Conservation (phyloP, 2,329 filamentous ascomycete genomes). For the Fusarium cyanostomum region DNA sequence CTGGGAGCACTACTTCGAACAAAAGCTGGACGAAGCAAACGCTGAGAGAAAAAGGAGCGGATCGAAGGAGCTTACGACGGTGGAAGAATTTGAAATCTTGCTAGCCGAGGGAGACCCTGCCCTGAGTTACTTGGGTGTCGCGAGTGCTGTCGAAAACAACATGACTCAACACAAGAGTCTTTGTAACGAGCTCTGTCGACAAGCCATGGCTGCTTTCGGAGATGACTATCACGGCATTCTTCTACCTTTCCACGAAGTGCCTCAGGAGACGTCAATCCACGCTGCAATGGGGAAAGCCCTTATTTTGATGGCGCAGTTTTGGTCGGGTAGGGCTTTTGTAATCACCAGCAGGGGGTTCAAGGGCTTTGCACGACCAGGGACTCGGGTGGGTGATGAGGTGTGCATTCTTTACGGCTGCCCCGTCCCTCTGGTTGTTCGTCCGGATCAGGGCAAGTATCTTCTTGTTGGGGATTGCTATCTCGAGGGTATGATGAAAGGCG, state of each 20-base stretch:
- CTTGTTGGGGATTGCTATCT: neutral
- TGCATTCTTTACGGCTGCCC: neutral
- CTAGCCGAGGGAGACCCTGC: neutral
- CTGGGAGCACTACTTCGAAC: neutral
- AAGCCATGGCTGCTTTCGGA: neutral
- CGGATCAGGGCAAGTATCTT: neutral
- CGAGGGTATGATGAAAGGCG: neutral
- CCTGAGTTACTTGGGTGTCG: neutral
- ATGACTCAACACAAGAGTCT: neutral
- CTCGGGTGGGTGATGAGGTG: neutral
- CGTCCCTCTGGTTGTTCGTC: neutral
- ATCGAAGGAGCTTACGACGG: neutral
- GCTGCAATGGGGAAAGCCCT: neutral
- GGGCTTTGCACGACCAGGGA: neutral
- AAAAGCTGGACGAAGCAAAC: neutral
- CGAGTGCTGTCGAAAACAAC: neutral
- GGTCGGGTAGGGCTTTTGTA: neutral
- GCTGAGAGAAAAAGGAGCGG: neutral
- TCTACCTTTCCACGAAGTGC: neutral
- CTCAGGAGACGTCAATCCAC: neutral
- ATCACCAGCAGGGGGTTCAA: neutral
- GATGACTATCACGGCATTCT: neutral
- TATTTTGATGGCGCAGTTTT: neutral
- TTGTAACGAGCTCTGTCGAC: neutral
- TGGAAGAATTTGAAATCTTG: neutral